A percentile compares a stretch with the other conserved stretches of the same genome.
Conservation (phyloP, 306 rosid genomes). For the Begonia masoniana region DNA sequence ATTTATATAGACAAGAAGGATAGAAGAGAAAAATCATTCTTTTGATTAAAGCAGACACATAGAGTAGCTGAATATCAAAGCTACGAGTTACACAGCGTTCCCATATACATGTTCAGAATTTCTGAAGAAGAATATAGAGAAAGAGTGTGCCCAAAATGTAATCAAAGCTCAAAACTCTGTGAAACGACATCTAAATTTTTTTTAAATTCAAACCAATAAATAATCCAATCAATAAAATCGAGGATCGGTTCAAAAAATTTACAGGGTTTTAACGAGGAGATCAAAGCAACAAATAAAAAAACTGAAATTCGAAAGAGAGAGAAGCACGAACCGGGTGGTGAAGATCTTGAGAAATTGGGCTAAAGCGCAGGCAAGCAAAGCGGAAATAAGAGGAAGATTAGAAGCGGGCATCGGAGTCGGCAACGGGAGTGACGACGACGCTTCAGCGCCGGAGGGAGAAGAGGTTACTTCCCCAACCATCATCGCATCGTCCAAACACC, state of each 20-base stretch:
- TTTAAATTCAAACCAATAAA: not conserved
- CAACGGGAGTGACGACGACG: conserved; percentile 16
- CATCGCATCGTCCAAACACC: conserved; percentile 36
- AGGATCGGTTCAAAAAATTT: not conserved
- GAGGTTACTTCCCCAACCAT: conserved; percentile 36
- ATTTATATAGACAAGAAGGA: too few species aligned
- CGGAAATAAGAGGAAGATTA: conserved; percentile 50
- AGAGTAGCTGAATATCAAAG: not conserved
- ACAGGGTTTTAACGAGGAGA: not conserved
- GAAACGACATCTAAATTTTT: not conserved
- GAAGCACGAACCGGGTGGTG: conserved; percentile 57
- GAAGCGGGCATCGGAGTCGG: conserved; percentile 18
- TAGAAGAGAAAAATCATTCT: too few species aligned
- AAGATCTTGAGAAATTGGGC: conserved; percentile 96
- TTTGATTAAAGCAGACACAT: not conserved
- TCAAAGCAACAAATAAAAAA: not conserved
- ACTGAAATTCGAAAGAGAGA: not conserved
- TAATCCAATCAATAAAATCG: not conserved
- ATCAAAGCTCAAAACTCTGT: not conserved
- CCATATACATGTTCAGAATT: not conserved
- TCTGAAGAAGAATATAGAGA: not conserved
- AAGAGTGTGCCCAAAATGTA: not conserved
- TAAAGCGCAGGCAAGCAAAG: conserved; percentile 55
- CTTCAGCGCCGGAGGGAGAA: conserved; percentile 23
- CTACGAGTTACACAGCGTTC: not conserved